Conservation (phyloP, 768 basidiomycete species). For the Harrya chromipes region DNA sequence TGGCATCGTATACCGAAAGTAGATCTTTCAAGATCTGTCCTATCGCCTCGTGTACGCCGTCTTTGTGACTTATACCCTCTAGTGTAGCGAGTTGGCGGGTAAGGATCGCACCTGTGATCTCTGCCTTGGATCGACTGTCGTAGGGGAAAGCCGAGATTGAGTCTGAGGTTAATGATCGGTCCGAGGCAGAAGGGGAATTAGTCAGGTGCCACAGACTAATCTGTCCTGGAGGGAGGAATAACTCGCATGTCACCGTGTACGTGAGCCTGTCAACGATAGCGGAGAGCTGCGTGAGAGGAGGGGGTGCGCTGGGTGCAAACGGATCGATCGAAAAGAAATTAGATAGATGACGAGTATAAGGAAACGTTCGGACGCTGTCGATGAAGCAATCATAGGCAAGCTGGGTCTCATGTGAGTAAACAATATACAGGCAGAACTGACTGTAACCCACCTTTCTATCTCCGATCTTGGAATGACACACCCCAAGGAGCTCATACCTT, state of each 20-base stretch:
- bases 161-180: background rate
- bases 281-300: conserved; percentile 52
- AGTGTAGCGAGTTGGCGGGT: conserved; percentile 60
- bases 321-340: conserved; percentile 22
- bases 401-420: conserved; percentile 32
- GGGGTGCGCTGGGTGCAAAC: conserved; percentile 38
- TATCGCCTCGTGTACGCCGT: conserved; percentile 44
- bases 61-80: conserved; percentile 55
- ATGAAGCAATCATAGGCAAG: conserved; percentile 57
- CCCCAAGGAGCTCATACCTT: conserved; percentile 79
- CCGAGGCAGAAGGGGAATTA: background rate
- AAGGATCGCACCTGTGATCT: conserved; percentile 51
- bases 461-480: conserved; percentile 74
- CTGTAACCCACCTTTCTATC: conserved; percentile 62
- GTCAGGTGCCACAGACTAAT: conserved; percentile 42
- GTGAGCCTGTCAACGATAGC: conserved; percentile 63
- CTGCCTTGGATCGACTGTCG: conserved; percentile 11
- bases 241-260: conserved; percentile 64
- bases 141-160: conserved; percentile 15
- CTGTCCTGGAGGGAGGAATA: conserved; percentile 48
- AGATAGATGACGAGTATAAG: conserved; percentile 36
- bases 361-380: conserved; percentile 51
- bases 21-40: conserved; percentile 45
- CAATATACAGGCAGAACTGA: background rate
- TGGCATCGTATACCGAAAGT: conserved; percentile 45